Evolutionary conservation across 768 basidiomycete species (phyloP).

Genomic region (Trichaptum fuscoviolaceum): DNA sequence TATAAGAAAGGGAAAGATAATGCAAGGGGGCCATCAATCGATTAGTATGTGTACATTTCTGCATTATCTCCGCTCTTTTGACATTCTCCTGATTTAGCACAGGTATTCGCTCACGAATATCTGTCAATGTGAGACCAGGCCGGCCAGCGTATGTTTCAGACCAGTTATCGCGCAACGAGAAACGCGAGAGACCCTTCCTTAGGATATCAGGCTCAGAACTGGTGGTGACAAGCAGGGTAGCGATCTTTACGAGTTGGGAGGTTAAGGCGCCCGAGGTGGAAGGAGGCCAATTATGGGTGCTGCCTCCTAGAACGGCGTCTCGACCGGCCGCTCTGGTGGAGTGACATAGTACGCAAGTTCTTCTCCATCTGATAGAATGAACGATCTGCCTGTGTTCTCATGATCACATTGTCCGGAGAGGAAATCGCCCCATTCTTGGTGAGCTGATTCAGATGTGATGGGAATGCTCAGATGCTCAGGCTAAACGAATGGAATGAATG

Average conservation of each 20-base stretch:
- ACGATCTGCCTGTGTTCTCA: neutral
- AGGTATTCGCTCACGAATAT: neutral
- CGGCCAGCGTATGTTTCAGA: neutral
- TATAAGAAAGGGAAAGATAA: neutral
- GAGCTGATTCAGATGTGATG: neutral
- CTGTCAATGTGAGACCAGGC: too few species aligned
- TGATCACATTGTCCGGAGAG: neutral
- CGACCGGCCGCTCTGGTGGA: neutral
- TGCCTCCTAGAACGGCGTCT: neutral
- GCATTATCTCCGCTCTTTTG: neutral
- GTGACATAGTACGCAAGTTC: neutral
- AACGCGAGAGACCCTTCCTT: neutral
- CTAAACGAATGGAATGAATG: neutral
- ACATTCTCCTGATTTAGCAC: neutral
- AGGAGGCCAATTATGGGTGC: neutral
- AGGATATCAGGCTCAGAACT: neutral
- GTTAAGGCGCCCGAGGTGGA: neutral
- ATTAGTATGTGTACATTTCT: neutral
- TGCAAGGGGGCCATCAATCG: neutral
- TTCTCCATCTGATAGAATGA: conserved; percentile 1
- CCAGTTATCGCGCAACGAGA: neutral
- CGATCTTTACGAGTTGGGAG: neutral
- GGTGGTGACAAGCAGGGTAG: neutral
- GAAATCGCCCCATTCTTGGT: neutral
- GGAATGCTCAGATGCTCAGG: neutral